Evolutionary conservation across 805 yeast species (phyloP), one percentile per base, ranked within the genome.

Genomic region (Hanseniaspora hatyaiensis): DNA sequence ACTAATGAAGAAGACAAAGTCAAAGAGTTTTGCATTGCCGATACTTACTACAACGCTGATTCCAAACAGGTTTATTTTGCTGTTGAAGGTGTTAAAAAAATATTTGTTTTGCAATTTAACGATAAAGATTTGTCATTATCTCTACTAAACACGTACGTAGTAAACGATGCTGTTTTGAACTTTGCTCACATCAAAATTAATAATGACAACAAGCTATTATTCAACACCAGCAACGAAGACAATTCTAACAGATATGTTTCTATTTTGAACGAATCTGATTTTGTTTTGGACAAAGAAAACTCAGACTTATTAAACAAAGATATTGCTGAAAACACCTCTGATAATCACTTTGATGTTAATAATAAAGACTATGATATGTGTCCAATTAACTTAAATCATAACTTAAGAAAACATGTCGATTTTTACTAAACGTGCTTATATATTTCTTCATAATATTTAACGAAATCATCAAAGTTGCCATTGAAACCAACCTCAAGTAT

Each of bases 371-470:
- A 40, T 44, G 72, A 67, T 20, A 60, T 72, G 43, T 70, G 69
- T 46, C 74, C 78, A 15, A 66, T 78, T 55, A 75, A 74, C 56
- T 63, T 67, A 47, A 61, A 70, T 40, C 66, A 68, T 50, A 59
- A 71, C 16, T 68, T 78, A 57, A 71, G 81, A 55, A 78, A 78
- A 61, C 73, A 79, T 58, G 79, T 80, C 40, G 82, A 77, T 57
- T 66, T 63, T 51, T 68, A 41, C 16, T 48, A 48, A 36, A 37
- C n/a, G 15, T 37, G 24, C n/a, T 45, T 45, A 30, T 33, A 23
- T 22, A 45, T 37, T 23, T 45, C 42, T 24, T 45, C 16, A 15
- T 30, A 37, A 37, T 45, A 45, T 22, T 45, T 33, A 16, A 34
- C 28, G 28, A 45, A 45, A 13, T 45, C 38, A n/a, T 23, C 34